A percentile compares a stretch with the other conserved stretches of the same genome.
Evolutionary conservation across 257 asterid genomes (phyloP).

Genomic region (Lithospermum erythrorhizon): DNA sequence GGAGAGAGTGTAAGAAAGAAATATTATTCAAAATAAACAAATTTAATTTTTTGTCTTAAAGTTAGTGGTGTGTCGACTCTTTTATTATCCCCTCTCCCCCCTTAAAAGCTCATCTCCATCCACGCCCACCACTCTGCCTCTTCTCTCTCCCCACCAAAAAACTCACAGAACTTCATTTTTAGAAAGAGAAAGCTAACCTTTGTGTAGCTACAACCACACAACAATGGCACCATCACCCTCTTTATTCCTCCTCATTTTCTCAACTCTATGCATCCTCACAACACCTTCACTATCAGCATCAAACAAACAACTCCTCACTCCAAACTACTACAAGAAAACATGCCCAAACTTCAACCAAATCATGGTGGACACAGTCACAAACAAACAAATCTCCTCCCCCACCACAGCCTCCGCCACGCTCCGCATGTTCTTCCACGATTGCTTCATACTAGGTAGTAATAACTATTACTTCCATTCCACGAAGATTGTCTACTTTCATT

Average conservation of each 20-base stretch:
- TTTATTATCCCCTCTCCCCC: too few relatives aligned
- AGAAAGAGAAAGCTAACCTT: too few relatives aligned
- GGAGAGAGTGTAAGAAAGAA: too few relatives aligned
- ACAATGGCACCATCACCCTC: not conserved
- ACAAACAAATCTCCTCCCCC: conserved; percentile 86
- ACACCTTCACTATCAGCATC: conserved; percentile 17
- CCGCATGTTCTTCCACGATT: conserved; percentile 95
- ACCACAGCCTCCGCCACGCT: conserved; percentile 94
- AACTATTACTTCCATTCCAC: too few relatives aligned
- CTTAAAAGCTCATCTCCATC: not conserved
- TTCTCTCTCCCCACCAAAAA: not conserved
- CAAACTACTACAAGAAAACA: conserved; percentile 33
- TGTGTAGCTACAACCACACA: not conserved
- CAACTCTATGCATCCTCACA: not conserved
- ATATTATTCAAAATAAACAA: too few relatives aligned
- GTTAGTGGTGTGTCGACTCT: not conserved
- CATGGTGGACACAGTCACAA: conserved; percentile 58
- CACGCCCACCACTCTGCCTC: not conserved
- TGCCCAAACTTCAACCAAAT: conserved; percentile 73
- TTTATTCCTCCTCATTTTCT: conserved; percentile 10
- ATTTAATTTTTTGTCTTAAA: too few relatives aligned
- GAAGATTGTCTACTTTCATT: too few relatives aligned
- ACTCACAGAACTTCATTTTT: not conserved
- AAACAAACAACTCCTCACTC: conserved; percentile 20
- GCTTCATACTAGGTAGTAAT: too few relatives aligned